These are phyloP conservation scores for Anethum foeniculum DNA, from an alignment of 140 eudicot species.

Conservation along the genomic window DNA sequence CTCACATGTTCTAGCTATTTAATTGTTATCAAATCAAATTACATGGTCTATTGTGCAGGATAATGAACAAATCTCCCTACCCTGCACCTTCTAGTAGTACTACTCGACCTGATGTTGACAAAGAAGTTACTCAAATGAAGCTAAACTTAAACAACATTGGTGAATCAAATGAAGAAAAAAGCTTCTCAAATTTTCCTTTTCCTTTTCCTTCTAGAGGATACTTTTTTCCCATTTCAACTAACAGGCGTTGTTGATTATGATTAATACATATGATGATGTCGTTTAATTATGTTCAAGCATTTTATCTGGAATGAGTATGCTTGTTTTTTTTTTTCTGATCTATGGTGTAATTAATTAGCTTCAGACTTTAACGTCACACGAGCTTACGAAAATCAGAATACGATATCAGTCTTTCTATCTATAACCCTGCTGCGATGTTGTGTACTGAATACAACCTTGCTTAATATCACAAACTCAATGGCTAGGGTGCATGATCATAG, in stretches of 20 bases:
- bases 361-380: neutral
- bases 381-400: neutral
- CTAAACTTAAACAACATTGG: neutral
- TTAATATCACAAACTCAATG: neutral
- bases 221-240: neutral
- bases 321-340: neutral
- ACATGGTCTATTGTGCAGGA: neutral
- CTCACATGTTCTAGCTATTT: neutral
- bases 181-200: neutral
- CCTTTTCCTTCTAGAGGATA: slow-evolving; percentile 8
- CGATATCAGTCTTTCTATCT: neutral
- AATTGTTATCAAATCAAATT: neutral
- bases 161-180: neutral
- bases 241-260: neutral
- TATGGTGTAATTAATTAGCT: neutral
- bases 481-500: neutral
- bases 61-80: slow-evolving; percentile 6
- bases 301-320: neutral
- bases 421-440: too few relatives aligned
- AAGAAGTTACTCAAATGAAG: neutral
- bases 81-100: neutral
- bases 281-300: neutral
- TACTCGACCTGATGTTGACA: neutral
- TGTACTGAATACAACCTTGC: too few relatives aligned
- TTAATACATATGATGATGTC: neutral